phyloP scores from a whole-genome alignment of 2,329 filamentous ascomycete species.

The Ceratocystis variospora region DNA sequence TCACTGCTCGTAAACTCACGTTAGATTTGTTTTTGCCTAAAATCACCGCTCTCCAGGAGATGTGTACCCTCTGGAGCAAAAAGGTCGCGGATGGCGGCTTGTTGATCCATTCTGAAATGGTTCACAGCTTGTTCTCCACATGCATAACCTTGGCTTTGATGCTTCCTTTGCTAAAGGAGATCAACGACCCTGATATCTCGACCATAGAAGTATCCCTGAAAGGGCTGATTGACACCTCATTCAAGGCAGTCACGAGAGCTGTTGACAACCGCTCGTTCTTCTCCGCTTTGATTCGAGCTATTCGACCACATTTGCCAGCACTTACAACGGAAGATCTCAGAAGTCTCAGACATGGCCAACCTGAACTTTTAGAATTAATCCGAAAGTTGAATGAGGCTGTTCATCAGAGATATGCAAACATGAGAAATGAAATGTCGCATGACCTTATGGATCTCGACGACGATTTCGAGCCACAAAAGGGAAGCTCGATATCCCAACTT shows the following conservation, averaged over 20 bases:
- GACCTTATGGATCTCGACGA: slow-evolving; percentile 56
- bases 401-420: slow-evolving; percentile 25
- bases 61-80: slow-evolving; percentile 36
- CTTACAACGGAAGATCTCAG: slow-evolving; percentile 29
- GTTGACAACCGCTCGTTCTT: slow-evolving; percentile 35
- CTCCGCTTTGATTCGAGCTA: slow-evolving; percentile 33
- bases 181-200: slow-evolving; percentile 36
- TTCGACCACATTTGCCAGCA: slow-evolving; percentile 35
- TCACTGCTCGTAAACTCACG: slow-evolving; percentile 36
- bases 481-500: slow-evolving; percentile 28
- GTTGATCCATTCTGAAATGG: slow-evolving; percentile 39
- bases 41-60: slow-evolving; percentile 34
- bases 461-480: slow-evolving; percentile 47
- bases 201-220: slow-evolving; percentile 35
- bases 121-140: slow-evolving; percentile 39
- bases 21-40: slow-evolving; percentile 43
- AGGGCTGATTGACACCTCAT: slow-evolving; percentile 29
- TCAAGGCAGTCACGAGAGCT: slow-evolving; percentile 31
- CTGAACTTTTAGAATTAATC: slow-evolving; percentile 33
- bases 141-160: slow-evolving; percentile 34
- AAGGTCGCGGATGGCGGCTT: slow-evolving; percentile 32
- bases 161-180: slow-evolving; percentile 34
- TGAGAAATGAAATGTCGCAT: slow-evolving; percentile 27
- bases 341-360: slow-evolving; percentile 28
- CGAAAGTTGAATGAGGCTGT: slow-evolving; percentile 28